Evolutionary conservation across 1,139 yeast species (phyloP).

Genomic region (Sugiyamaella paludigena): DNA sequence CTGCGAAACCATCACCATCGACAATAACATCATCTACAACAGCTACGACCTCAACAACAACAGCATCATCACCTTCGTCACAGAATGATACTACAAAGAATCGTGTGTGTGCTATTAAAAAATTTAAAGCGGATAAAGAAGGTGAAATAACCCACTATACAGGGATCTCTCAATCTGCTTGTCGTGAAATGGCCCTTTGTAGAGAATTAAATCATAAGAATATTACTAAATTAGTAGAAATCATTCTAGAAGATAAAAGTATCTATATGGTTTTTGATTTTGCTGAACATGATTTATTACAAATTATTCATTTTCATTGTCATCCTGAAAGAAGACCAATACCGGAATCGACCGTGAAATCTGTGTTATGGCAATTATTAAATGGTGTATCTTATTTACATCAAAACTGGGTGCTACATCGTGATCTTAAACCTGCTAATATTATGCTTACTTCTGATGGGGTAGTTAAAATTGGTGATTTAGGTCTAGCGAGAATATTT

Average conservation of each 20-base stretch:
- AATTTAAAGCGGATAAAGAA: conserved; percentile 91
- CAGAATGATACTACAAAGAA: conserved; percentile 16
- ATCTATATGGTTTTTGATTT: conserved; percentile 94
- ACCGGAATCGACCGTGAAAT: conserved; percentile 73
- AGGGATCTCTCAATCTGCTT: conserved; percentile 94
- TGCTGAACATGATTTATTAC: conserved; percentile 92
- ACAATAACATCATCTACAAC: no score
- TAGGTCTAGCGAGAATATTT: conserved; percentile 90
- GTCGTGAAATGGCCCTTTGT: conserved; percentile 93
- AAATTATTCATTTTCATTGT: conserved; percentile 89
- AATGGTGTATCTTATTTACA: conserved; percentile 90
- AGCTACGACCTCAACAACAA: conserved; percentile 3
- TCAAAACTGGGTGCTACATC: conserved; percentile 92
- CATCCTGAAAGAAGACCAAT: conserved; percentile 82
- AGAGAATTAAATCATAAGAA: conserved; percentile 80
- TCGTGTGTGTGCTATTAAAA: conserved; percentile 70
- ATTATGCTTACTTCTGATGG: conserved; percentile 93
- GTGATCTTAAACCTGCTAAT: conserved; percentile 96
- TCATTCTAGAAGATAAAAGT: conserved; percentile 83
- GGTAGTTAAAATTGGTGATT: conserved; percentile 89
- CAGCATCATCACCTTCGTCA: not conserved
- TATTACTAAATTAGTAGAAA: conserved; percentile 75
- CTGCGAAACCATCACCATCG: conserved; percentile 33
- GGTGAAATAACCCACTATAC: conserved; percentile 89
- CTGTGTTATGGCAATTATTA: conserved; percentile 85